A percentile compares a stretch with the other conserved stretches of the same genome.
These are phyloP conservation scores for Colletotrichum echinochloae DNA, from an alignment of 2,329 filamentous ascomycete genomes.

Conservation along the genomic window DNA sequence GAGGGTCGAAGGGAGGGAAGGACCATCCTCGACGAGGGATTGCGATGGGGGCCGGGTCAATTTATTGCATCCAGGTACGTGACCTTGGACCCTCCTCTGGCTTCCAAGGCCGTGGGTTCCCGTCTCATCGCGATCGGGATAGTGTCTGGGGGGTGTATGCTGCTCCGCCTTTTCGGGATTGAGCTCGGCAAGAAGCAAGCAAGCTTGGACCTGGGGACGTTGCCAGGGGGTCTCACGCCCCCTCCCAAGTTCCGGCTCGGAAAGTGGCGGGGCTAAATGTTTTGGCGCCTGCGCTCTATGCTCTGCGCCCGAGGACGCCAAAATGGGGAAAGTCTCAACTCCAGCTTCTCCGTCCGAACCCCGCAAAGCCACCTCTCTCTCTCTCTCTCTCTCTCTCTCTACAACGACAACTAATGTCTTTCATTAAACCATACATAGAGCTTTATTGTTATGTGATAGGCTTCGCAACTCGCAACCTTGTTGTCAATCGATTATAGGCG, in stretches of 20 bases:
- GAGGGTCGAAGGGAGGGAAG: background rate
- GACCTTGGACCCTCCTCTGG: constrained; percentile 10
- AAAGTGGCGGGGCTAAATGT: constrained; percentile 42
- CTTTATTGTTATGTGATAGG: background rate
- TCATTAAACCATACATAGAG: background rate
- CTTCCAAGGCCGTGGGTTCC: constrained; percentile 36
- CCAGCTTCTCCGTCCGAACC: constrained; percentile 26
- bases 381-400: too few relatives aligned
- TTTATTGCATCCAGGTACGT: constrained; percentile 33
- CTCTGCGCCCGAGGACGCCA: constrained; percentile 9
- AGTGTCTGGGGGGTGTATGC: constrained; percentile 27
- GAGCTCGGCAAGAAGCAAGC: constrained; percentile 35
- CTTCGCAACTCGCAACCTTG: background rate
- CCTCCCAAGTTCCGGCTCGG: constrained; percentile 38
- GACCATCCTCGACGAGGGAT: background rate
- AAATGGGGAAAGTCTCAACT: constrained; percentile 23
- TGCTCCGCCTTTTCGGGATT: constrained; percentile 40
- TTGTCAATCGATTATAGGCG: background rate
- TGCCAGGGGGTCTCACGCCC: constrained; percentile 15
- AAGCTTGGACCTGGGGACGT: constrained; percentile 22
- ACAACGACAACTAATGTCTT: background rate
- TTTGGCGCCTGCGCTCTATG: constrained; percentile 24
- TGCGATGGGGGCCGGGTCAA: constrained; percentile 23
- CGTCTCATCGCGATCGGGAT: constrained; percentile 16
- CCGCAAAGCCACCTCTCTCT: constrained; percentile 22